Evolutionary conservation across 2,329 filamentous ascomycete genomes (phyloP).

Genomic region (Fulvia fulva): DNA sequence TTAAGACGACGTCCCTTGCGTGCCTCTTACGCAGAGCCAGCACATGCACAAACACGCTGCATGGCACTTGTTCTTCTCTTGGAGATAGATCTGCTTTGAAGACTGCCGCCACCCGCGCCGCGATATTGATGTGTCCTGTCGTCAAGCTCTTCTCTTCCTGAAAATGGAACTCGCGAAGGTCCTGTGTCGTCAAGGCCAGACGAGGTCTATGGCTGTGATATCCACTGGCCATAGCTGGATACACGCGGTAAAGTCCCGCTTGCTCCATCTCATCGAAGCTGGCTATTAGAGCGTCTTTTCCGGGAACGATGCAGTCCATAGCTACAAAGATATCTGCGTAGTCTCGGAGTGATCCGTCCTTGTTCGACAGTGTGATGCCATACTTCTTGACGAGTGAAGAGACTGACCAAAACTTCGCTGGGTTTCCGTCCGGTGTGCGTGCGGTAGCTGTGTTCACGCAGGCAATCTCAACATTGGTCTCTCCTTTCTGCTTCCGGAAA

Average conservation of each 20-base stretch:
- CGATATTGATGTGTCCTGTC: slow-evolving; percentile 2
- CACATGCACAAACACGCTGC: slow-evolving; percentile 1
- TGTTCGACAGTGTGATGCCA: background rate
- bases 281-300: background rate
- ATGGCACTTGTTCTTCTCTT: background rate
- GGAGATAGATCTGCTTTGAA: background rate
- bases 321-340: slow-evolving; percentile 6
- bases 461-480: slow-evolving; percentile 7
- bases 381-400: background rate
- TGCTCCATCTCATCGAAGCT: background rate
- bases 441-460: slow-evolving; percentile 2
- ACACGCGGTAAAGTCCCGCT: slow-evolving; percentile 10
- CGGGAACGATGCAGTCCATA: slow-evolving; percentile 6
- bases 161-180: slow-evolving; percentile 5
- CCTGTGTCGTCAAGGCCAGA: slow-evolving; percentile 1
- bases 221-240: slow-evolving; percentile 1
- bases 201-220: background rate
- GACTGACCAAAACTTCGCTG: slow-evolving; percentile 1
- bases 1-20: background rate
- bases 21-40: slow-evolving; percentile 10
- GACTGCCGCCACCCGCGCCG: slow-evolving; percentile 6
- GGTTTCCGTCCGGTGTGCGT: background rate
- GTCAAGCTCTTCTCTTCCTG: background rate
- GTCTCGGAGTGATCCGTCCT: background rate
- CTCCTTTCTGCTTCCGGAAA: background rate